Conservation (phyloP, 768 basidiomycete species). For the Butyriboletus loyo region DNA sequence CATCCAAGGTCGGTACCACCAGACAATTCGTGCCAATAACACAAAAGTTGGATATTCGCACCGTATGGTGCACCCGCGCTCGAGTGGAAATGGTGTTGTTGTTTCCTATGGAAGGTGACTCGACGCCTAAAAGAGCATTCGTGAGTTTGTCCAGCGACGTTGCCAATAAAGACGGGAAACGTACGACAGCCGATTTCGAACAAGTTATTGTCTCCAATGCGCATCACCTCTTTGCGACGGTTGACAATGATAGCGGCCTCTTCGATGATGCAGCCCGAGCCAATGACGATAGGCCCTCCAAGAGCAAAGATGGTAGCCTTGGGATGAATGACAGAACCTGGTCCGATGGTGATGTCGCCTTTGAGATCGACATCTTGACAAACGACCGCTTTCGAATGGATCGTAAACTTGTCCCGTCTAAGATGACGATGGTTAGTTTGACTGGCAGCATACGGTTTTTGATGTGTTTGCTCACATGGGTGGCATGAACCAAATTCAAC, state of each 20-base stretch:
- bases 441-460: neutral
- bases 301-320: constrained; percentile 92
- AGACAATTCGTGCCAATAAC: constrained; percentile 79
- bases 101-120: constrained; percentile 79
- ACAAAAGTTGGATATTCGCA: constrained; percentile 77
- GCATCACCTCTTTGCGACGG: constrained; percentile 85
- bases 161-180: constrained; percentile 31
- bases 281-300: constrained; percentile 87
- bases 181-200: constrained; percentile 93
- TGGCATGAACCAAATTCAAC: constrained; percentile 21
- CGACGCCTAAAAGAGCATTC: constrained; percentile 57
- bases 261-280: constrained; percentile 85
- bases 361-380: constrained; percentile 93
- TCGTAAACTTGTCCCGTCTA: constrained; percentile 85
- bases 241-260: constrained; percentile 91
- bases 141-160: neutral
- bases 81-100: constrained; percentile 86
- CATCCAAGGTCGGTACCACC: constrained; percentile 74
- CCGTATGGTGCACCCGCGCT: constrained; percentile 78
- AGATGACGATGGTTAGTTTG: neutral
- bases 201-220: constrained; percentile 89
- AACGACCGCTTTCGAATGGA: constrained; percentile 87
- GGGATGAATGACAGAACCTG: constrained; percentile 90
- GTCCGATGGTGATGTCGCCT: constrained; percentile 90
- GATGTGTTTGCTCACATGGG: constrained; percentile 25